Evolutionary conservation across 2,329 filamentous ascomycete genomes (phyloP).

Genomic region (Simplicillium aogashimaense): DNA sequence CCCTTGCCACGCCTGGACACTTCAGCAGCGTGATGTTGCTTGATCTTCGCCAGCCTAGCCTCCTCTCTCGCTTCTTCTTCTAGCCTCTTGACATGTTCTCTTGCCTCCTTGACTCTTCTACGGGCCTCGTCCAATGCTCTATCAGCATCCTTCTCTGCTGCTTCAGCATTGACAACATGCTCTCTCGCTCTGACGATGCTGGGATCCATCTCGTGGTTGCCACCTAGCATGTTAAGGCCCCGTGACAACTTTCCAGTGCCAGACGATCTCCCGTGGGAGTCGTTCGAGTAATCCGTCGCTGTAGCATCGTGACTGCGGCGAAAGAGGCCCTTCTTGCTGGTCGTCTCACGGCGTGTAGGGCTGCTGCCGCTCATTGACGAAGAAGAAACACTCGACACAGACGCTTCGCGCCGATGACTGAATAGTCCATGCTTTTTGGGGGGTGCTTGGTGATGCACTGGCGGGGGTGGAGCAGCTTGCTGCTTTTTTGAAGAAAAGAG

Average conservation of each 20-base stretch:
- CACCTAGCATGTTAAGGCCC: slow-evolving; percentile 29
- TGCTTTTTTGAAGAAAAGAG: too few relatives aligned
- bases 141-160: slow-evolving; percentile 55
- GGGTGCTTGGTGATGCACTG: too few relatives aligned
- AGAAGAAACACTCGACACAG: neutral
- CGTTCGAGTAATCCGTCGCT: slow-evolving; percentile 12
- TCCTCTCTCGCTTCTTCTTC: slow-evolving; percentile 59
- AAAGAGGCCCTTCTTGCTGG: slow-evolving; percentile 14
- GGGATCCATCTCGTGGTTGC: slow-evolving; percentile 46
- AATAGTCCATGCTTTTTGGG: too few relatives aligned
- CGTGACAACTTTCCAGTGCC: slow-evolving; percentile 24
- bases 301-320: slow-evolving; percentile 16
- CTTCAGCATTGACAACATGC: slow-evolving; percentile 51
- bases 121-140: slow-evolving; percentile 49
- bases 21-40: slow-evolving; percentile 54
- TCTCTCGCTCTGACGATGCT: slow-evolving; percentile 52
- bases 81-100: slow-evolving; percentile 51
- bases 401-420: too few relatives aligned
- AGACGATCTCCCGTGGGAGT: neutral
- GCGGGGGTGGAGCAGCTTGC: too few relatives aligned
- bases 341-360: slow-evolving; percentile 5
- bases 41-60: slow-evolving; percentile 54
- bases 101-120: slow-evolving; percentile 49
- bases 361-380: slow-evolving; percentile 2
- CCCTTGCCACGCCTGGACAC: slow-evolving; percentile 59